A percentile compares a stretch with the other conserved stretches of the same genome.
Evolutionary conservation across 1,284 basidiomycete species (phyloP).

Genomic region (Cutaneotrichosporon sp.): DNA sequence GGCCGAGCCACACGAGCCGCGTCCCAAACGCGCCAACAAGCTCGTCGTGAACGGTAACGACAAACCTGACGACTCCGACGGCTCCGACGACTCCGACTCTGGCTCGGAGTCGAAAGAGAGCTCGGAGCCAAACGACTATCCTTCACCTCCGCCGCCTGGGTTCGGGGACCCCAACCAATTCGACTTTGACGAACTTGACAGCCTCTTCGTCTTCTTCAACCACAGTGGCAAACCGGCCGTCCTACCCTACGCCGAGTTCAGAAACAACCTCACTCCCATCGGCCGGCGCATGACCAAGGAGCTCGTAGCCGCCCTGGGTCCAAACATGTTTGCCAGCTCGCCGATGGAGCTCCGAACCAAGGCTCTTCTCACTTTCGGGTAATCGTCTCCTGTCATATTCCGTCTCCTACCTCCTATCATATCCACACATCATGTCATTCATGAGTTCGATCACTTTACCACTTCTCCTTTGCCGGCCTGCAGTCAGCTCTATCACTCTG

Average conservation of each 20-base stretch:
- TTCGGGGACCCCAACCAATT: conserved; percentile 35
- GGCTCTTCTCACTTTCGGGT: conserved; percentile 18
- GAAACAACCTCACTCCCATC: conserved; percentile 2
- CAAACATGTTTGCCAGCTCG: conserved; percentile 16
- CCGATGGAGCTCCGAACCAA: conserved; percentile 10
- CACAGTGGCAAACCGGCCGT: conserved; percentile 7
- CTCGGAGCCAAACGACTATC: conserved; percentile 29
- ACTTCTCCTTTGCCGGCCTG: conserved; percentile 22
- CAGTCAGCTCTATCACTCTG: neutral
- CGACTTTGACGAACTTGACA: conserved; percentile 26
- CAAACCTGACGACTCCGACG: conserved; percentile 3
- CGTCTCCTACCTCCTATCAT: neutral
- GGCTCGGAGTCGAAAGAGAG: conserved; percentile 25
- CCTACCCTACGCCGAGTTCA: conserved; percentile 20
- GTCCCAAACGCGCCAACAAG: neutral
- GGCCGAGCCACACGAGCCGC: conserved; percentile 2
- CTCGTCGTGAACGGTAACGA: neutral
- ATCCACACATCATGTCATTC: no score
- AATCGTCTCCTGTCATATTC: neutral
- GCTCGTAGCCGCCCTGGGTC: conserved; percentile 21
- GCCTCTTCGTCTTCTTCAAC: conserved; percentile 34
- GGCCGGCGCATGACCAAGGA: conserved; percentile 11
- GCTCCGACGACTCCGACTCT: conserved; percentile 15
- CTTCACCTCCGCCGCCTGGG: conserved; percentile 43
- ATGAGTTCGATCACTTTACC: neutral